Evolutionary conservation across 2,329 filamentous ascomycete species (phyloP).

Genomic region (Penicillium concentricum): DNA sequence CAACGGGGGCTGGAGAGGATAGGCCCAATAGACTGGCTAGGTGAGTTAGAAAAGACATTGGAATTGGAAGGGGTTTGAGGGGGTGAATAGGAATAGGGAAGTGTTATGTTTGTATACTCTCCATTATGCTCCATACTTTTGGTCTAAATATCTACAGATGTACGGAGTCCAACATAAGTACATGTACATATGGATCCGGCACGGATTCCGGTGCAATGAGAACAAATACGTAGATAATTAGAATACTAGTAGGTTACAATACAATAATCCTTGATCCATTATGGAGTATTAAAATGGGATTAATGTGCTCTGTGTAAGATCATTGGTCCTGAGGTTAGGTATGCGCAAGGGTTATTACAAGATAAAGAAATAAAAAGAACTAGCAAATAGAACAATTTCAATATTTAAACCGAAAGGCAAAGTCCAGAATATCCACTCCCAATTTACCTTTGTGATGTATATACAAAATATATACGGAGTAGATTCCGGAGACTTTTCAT

Average conservation of each 20-base stretch:
- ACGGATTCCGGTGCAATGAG: background rate
- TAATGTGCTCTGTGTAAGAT: background rate
- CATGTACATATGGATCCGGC: background rate
- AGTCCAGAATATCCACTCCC: background rate
- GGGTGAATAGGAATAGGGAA: background rate
- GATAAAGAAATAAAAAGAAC: background rate
- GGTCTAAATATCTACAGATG: background rate
- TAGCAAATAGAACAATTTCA: background rate
- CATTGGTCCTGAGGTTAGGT: background rate
- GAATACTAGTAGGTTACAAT: background rate
- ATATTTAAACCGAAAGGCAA: background rate
- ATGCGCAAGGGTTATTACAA: constrained; percentile 2
- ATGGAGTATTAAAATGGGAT: background rate
- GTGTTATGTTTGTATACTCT: background rate
- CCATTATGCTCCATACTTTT: background rate
- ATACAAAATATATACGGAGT: background rate
- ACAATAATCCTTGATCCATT: background rate
- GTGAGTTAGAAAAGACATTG: constrained; percentile 19
- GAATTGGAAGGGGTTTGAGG: background rate
- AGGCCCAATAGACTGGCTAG: constrained; percentile 16
- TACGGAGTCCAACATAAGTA: background rate
- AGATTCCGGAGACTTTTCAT: background rate
- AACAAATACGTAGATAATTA: background rate
- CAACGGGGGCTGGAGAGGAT: constrained; percentile 6
- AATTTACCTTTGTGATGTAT: constrained; percentile 3